phyloP scores from a whole-genome alignment of 768 basidiomycete species.

The Termitomyces sp. region DNA sequence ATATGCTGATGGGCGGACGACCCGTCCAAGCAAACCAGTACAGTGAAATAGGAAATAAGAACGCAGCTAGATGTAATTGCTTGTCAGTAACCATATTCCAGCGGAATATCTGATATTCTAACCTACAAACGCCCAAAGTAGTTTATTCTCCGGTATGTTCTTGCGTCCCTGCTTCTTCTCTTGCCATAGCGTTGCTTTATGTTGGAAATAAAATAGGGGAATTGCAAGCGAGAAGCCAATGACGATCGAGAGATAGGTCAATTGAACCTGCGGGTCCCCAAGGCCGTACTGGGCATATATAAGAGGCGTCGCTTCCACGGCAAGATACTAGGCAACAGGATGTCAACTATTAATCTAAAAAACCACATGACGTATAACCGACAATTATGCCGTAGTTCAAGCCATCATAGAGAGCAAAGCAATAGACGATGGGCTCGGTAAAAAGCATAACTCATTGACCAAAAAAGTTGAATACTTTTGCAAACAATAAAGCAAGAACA shows the following conservation, averaged over 20 bases:
- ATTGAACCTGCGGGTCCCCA: slow-evolving; percentile 10
- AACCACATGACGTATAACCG: not conserved
- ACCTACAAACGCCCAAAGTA: slow-evolving; percentile 17
- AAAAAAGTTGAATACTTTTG: too few species aligned
- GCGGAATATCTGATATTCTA: too few species aligned
- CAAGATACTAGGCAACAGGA: slow-evolving; percentile 13
- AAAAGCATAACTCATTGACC: slow-evolving; percentile 15
- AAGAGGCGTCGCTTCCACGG: slow-evolving; percentile 16
- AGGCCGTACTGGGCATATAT: slow-evolving; percentile 16
- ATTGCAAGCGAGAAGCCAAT: slow-evolving; percentile 14
- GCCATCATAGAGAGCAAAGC: slow-evolving; percentile 18
- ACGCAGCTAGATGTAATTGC: slow-evolving; percentile 9
- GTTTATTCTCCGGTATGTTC: slow-evolving; percentile 17
- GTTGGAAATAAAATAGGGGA: slow-evolving; percentile 14
- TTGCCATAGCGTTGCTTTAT: slow-evolving; percentile 7
- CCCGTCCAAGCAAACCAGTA: slow-evolving; percentile 20
- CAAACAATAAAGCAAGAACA: not conserved
- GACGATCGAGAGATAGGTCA: slow-evolving; percentile 14
- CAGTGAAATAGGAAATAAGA: slow-evolving; percentile 18
- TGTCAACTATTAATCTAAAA: not conserved
- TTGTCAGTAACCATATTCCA: not conserved
- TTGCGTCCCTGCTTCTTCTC: slow-evolving; percentile 14
- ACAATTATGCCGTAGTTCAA: slow-evolving; percentile 19
- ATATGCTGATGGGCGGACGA: slow-evolving; percentile 14
- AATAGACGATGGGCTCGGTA: slow-evolving; percentile 20